These are phyloP conservation scores for Suillus discolor DNA, from an alignment of 768 basidiomycete genomes.

Conservation along the genomic window DNA sequence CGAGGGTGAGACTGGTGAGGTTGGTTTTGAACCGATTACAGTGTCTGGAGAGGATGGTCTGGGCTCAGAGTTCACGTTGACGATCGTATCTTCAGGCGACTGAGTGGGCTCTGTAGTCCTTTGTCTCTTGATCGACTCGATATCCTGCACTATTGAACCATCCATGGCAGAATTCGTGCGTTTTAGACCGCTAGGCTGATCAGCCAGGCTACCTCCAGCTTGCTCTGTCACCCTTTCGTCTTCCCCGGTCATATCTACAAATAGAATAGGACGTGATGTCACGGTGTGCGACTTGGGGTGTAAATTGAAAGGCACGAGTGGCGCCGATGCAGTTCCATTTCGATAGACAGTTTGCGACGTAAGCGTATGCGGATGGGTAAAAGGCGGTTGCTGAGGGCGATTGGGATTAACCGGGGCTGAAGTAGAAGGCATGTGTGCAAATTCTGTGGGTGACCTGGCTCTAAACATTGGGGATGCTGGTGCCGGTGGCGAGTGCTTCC, in stretches of 20 bases:
- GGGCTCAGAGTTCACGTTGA: neutral
- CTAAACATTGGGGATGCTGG: neutral
- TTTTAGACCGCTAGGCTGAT: conserved; percentile 2
- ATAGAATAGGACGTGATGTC: neutral
- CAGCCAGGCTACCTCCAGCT: too few species aligned
- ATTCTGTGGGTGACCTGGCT: neutral
- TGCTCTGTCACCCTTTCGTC: neutral
- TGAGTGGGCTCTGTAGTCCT: neutral
- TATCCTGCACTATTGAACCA: neutral
- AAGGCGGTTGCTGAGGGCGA: conserved; percentile 1
- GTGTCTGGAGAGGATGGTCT: neutral
- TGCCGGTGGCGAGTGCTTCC: neutral
- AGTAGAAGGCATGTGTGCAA: neutral
- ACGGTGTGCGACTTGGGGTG: neutral
- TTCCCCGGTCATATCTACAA: neutral
- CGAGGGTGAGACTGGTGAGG: neutral
- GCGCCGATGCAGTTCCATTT: conserved; percentile 7
- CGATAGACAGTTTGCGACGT: conserved; percentile 6
- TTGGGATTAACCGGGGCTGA: neutral
- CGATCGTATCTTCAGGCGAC: neutral
- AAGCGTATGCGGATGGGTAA: neutral
- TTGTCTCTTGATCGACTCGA: neutral
- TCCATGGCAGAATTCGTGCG: conserved; percentile 6
- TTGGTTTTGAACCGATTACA: neutral
- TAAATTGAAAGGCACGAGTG: neutral